phyloP scores from a whole-genome alignment of 495 filamentous ascomycete species.

The Aspergillus campestris region DNA sequence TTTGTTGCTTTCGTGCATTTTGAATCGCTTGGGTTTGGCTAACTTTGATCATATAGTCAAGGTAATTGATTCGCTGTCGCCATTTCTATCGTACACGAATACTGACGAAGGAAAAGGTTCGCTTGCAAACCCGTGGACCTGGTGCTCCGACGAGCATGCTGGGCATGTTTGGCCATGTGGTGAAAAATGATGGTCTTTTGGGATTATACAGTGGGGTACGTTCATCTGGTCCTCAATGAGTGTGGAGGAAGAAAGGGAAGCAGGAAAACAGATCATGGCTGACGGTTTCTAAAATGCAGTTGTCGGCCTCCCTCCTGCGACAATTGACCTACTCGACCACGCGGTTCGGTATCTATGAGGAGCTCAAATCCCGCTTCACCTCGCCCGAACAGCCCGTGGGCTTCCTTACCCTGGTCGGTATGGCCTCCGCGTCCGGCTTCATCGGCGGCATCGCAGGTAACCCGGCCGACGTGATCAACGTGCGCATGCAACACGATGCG shows the following conservation, averaged over 20 bases:
- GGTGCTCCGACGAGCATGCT: conserved; percentile 64
- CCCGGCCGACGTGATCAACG: conserved; percentile 91
- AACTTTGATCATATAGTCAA: conserved; percentile 33
- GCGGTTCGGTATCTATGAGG: conserved; percentile 90
- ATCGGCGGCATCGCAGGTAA: conserved; percentile 87
- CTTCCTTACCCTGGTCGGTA: conserved; percentile 63
- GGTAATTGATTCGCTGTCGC: conserved; percentile 23
- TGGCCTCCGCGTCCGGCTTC: conserved; percentile 77
- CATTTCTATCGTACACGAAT: neutral
- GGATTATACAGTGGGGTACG: conserved; percentile 76
- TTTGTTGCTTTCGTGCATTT: conserved; percentile 1
- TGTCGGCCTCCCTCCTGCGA: conserved; percentile 84
- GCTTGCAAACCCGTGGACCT: conserved; percentile 72
- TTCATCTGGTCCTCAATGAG: conserved; percentile 4
- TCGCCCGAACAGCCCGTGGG: conserved; percentile 43
- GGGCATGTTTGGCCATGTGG: conserved; percentile 70
- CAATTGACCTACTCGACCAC: conserved; percentile 90
- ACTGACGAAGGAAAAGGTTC: conserved; percentile 48
- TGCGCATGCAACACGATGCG: conserved; percentile 96
- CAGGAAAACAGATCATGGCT: neutral
- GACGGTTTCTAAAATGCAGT: conserved; percentile 31
- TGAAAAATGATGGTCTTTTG: conserved; percentile 55
- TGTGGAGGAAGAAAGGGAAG: neutral
- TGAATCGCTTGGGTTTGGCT: conserved; percentile 6
- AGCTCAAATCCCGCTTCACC: conserved; percentile 65